Conservation (phyloP, 306 rosid species). For the Gleditsia sinensis region DNA sequence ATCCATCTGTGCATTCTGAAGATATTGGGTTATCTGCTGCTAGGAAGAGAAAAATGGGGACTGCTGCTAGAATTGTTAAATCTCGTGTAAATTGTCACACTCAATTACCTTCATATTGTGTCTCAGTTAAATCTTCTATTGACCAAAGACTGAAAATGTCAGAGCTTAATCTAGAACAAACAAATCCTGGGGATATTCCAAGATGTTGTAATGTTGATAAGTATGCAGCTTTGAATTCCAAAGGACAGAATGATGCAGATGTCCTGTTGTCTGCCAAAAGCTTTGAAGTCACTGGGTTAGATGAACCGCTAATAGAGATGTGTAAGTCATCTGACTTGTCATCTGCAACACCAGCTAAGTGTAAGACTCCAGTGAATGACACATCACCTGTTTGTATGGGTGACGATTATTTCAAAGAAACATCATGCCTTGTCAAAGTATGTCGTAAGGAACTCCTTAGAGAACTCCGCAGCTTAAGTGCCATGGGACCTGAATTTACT, state of each 20-base stretch:
- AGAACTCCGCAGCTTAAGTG: constrained; percentile 70
- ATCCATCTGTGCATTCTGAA: constrained; percentile 36
- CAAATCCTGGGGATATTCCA: constrained; percentile 24
- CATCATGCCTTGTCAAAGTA: constrained; percentile 54
- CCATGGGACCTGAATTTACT: constrained; percentile 40
- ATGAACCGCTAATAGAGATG: constrained; percentile 53
- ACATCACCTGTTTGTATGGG: constrained; percentile 92
- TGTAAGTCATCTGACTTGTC: constrained; percentile 47
- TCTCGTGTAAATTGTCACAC: constrained; percentile 33
- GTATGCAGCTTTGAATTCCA: constrained; percentile 28
- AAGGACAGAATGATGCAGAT: constrained; percentile 31
- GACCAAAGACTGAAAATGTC: constrained; percentile 28
- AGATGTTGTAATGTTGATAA: constrained; percentile 11
- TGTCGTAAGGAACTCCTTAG: constrained; percentile 60
- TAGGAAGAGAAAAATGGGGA: constrained; percentile 39
- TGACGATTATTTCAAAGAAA: constrained; percentile 62
- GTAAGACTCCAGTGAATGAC: constrained; percentile 52
- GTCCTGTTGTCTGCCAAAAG: constrained; percentile 27
- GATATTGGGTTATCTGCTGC: constrained; percentile 37
- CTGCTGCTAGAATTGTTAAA: constrained; percentile 31
- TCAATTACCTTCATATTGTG: too few species aligned
- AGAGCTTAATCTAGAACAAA: background rate
- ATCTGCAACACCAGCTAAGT: constrained; percentile 61
- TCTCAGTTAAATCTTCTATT: too few species aligned
- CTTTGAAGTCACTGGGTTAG: constrained; percentile 30